Percentiles rank a stretch among this genome's conserved stretches.
phyloP scores from a whole-genome alignment of 768 basidiomycete species.

The Pholiota microspora region DNA sequence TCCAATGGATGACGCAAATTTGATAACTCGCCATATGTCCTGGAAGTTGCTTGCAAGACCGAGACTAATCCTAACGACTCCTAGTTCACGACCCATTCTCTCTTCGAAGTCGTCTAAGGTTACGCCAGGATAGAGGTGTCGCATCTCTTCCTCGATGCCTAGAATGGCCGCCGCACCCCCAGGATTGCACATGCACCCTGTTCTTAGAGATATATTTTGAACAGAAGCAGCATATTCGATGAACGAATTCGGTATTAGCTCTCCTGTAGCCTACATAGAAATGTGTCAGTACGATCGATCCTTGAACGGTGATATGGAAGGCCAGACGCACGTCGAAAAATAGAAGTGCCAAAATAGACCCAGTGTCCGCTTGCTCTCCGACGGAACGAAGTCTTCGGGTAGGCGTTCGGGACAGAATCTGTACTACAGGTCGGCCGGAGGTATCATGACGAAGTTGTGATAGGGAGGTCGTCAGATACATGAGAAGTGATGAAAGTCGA shows the following conservation, averaged over 20 bases:
- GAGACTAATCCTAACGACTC: conserved; percentile 74
- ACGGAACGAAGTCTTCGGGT: conserved; percentile 49
- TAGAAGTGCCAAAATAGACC: conserved; percentile 61
- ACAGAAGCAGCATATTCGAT: conserved; percentile 66
- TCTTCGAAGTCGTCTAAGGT: conserved; percentile 62
- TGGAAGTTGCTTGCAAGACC: conserved; percentile 79
- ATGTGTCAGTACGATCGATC: conserved; percentile 1
- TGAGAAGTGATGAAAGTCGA: conserved; percentile 67
- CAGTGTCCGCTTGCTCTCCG: conserved; percentile 65
- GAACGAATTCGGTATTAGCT: conserved; percentile 70
- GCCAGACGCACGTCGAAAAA: conserved; percentile 55
- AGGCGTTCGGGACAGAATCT: conserved; percentile 66
- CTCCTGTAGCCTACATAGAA: conserved; percentile 52
- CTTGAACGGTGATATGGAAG: conserved; percentile 7
- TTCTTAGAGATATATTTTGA: conserved; percentile 70
- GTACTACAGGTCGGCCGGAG: conserved; percentile 58
- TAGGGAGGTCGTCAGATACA: conserved; percentile 58
- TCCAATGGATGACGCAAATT: conserved; percentile 46
- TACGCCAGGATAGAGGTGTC: conserved; percentile 52
- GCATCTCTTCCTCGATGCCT: conserved; percentile 66
- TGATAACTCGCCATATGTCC: conserved; percentile 62
- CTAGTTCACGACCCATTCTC: conserved; percentile 63
- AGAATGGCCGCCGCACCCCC: conserved; percentile 76
- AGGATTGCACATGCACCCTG: conserved; percentile 88
- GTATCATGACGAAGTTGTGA: conserved; percentile 59